Conservation (phyloP, 495 filamentous ascomycete species). For the Penicillium desertorum region DNA sequence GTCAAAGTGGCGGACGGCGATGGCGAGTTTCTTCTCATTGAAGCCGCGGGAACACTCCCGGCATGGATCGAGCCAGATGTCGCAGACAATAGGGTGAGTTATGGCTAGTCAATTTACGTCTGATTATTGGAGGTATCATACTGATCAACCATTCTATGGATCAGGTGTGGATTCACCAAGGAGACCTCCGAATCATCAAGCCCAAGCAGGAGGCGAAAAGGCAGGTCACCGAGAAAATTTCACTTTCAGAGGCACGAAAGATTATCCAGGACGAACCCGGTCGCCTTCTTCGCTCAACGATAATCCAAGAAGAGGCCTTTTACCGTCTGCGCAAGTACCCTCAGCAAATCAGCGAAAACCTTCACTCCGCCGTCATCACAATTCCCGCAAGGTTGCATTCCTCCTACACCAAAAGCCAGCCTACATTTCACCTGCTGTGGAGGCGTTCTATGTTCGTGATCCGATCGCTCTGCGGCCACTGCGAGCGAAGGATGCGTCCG, state of each 20-base stretch:
- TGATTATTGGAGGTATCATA: neutral
- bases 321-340: conserved; percentile 84
- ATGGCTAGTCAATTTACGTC: neutral
- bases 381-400: conserved; percentile 84
- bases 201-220: conserved; percentile 35
- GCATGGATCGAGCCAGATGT: conserved; percentile 91
- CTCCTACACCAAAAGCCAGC: conserved; percentile 71
- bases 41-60: conserved; percentile 85
- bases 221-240: conserved; percentile 49
- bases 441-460: conserved; percentile 92
- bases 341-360: conserved; percentile 61
- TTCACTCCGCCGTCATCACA: conserved; percentile 68
- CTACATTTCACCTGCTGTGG: conserved; percentile 76
- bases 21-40: conserved; percentile 92
- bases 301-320: conserved; percentile 86
- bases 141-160: neutral
- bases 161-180: conserved; percentile 74
- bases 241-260: conserved; percentile 57
- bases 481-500: conserved; percentile 44
- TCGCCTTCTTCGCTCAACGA: conserved; percentile 59
- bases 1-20: conserved; percentile 80
- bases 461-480: conserved; percentile 73
- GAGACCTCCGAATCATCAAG: conserved; percentile 74
- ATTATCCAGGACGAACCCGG: conserved; percentile 54
- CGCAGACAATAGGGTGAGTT: conserved; percentile 70